Base-by-base conservation (phyloP, 805 yeast species). In the Saccharomycopsis sp. region DNA sequence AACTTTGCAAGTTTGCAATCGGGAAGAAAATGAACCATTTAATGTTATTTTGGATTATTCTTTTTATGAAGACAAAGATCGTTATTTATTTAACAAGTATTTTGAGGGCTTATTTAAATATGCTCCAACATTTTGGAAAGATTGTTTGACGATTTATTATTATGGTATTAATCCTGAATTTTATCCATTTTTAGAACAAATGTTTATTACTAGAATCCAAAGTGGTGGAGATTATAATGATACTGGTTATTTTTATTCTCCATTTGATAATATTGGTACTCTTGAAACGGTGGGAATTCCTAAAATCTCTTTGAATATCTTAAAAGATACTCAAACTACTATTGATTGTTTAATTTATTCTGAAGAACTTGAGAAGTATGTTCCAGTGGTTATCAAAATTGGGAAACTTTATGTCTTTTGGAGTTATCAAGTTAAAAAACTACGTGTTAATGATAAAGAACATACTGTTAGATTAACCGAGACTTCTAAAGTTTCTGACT, bases 1-100 rank as follows among this genome's bases (percentile, higher is more conserved):
- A 45, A 50, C 79, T 5, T 67, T 82, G 40, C 88, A 82, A 50
- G 67, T 74, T 4, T 69, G 78, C n/a, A 69, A 79, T 40, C 80
- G 78, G 52, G 67, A 83, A 21, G 82, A 94, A 92, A 74, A 76
- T 17, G 67, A 72, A 25, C 74, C 74, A 44, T 83, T 69, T 54
- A 70, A 72, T 44, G 44, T 77, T 34, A 68, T 85, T 5, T 50
- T 74, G 42, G 95, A 86, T 56, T 75, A 82, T 49, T 80, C 94
- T 0, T 79, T 75, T 10, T 76, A 69, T 52, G 56, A 63, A 21
- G 61, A 23, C 14, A 17, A 20, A 15, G 14, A 15, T 26, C 15
- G 21, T 6, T 25, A 20, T 3, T 19, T 17, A 20, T 37, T 37
- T 18, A 17, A 13, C 5, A 31, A 39, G 15, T 41, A 13, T 14